These are phyloP conservation scores for Verticillium albo-atrum DNA, from an alignment of 2,329 filamentous ascomycete genomes.

Conservation along the genomic window DNA sequence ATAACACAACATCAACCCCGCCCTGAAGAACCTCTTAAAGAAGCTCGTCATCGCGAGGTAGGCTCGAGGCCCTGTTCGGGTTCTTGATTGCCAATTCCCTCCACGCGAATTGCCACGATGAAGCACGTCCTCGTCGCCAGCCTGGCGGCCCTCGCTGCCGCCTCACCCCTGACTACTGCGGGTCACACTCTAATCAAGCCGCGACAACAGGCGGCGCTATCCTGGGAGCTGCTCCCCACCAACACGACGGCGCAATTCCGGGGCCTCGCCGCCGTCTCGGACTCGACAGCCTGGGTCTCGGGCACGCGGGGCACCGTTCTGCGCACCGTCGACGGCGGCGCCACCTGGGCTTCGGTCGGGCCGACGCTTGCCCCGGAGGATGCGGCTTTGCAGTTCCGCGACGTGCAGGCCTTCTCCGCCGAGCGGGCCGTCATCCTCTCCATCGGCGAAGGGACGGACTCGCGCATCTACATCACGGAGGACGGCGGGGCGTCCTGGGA, in stretches of 20 bases:
- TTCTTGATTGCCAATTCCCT: not conserved
- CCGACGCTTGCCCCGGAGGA: constrained; percentile 16
- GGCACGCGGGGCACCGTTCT: constrained; percentile 25
- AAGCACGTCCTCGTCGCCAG: not conserved
- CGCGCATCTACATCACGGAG: constrained; percentile 23
- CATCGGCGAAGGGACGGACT: constrained; percentile 23
- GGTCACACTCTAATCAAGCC: not conserved
- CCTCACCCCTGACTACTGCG: not conserved
- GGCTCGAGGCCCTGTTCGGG: not conserved
- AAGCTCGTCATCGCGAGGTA: not conserved
- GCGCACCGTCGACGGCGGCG: constrained; percentile 21
- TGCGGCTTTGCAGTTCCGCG: constrained; percentile 24
- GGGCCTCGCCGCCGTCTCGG: constrained; percentile 23
- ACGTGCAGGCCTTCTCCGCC: constrained; percentile 33
- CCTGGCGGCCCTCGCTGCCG: constrained; percentile 1
- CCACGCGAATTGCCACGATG: not conserved
- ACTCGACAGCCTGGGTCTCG: constrained; percentile 24
- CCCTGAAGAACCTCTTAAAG: not conserved
- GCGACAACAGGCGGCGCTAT: constrained; percentile 2
- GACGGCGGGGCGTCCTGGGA: constrained; percentile 23
- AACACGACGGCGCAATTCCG: constrained; percentile 21
- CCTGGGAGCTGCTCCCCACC: constrained; percentile 21
- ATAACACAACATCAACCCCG: not conserved
- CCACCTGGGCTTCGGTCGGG: constrained; percentile 23
- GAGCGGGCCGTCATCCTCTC: constrained; percentile 35